phyloP scores from a whole-genome alignment of 805 yeast genomes.

The Barnettozyma sucrosica region DNA sequence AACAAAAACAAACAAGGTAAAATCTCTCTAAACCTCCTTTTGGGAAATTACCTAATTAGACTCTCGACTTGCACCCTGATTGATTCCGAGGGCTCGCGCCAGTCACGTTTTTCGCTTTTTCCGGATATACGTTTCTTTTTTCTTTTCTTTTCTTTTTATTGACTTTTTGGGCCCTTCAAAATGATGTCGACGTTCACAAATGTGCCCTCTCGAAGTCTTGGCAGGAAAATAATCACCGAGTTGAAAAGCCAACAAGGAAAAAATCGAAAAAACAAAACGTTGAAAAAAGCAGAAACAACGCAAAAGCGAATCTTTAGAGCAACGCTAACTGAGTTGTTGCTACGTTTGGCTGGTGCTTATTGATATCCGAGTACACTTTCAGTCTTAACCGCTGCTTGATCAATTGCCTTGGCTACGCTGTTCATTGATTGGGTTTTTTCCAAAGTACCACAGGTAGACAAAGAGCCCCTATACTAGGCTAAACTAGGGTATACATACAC shows the following conservation, averaged over 20 bases:
- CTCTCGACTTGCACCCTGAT: neutral
- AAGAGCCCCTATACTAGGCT: neutral
- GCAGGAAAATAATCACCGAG: constrained; percentile 7
- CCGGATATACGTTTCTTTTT: neutral
- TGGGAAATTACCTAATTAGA: neutral
- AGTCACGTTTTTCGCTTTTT: too few relatives aligned
- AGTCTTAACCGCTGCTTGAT: neutral
- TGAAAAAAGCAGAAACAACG: neutral
- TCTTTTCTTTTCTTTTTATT: too few relatives aligned
- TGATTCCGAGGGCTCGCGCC: neutral
- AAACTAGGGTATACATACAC: too few relatives aligned
- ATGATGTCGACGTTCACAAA: neutral
- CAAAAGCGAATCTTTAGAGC: neutral
- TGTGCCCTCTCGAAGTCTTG: neutral
- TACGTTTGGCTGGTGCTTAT: neutral
- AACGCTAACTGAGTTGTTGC: neutral
- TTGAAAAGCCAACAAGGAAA: constrained; percentile 2
- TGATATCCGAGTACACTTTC: neutral
- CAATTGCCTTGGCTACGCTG: neutral
- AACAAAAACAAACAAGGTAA: neutral
- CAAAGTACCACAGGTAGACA: neutral
- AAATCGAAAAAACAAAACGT: neutral
- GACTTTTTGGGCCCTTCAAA: neutral
- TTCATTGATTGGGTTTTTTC: neutral
- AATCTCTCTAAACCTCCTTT: neutral